phyloP scores from a whole-genome alignment of 176 grass and related monocot species.

The Triticum aestivum region IWGSC_CS_RefSeq_v2.1 NC_057797.1:98685098-98685597 shows the following conservation, averaged over 20 bases:
- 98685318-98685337: neutral
- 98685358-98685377: neutral
- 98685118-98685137: conserved; percentile 81
- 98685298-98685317: conserved; percentile 67
- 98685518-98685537: conserved; percentile 75
- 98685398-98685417: neutral
- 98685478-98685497: conserved; percentile 85
- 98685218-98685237: conserved; percentile 82
- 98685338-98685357: neutral
- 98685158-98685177: conserved; percentile 45
- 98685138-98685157: conserved; percentile 59
- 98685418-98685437: neutral
- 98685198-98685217: conserved; percentile 60
- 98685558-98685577: conserved; percentile 64
- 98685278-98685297: conserved; percentile 93
- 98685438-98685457: conserved; percentile 11
- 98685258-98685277: conserved; percentile 78
- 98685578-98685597: conserved; percentile 63
- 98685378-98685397: neutral
- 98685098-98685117: conserved; percentile 79
- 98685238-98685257: conserved; percentile 81
- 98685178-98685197: conserved; percentile 87
- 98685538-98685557: conserved; percentile 72
- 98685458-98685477: conserved; percentile 36
- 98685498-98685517: conserved; percentile 66